Evolutionary conservation across 352 stramenopile species (phyloP), one percentile per base, ranked within the genome.

Genomic region (Pythium insidiosum): DNA sequence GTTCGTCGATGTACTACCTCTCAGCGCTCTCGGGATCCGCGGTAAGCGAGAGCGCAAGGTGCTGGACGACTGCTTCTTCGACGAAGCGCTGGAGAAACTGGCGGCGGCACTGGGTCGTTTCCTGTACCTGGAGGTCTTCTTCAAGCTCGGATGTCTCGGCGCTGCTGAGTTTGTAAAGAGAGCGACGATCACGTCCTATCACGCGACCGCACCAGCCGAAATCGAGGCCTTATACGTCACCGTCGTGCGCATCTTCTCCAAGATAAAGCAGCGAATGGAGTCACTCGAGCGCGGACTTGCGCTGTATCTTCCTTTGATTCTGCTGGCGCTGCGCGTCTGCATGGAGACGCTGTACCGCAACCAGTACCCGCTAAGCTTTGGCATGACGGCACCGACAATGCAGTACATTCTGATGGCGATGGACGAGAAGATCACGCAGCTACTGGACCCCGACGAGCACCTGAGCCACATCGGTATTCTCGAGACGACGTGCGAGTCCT

Each of bases 341-440:
- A 38, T 85, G 7, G 71, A 84, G 34, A 83, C 73, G 13, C 49
- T 85, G 3, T 76, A 69, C n/a, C 72, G 72, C 22, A 56, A 63
- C 23, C 68, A 79, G 43, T 89, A 87, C 36, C 72, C 77, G 0
- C 41, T 69, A 13, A 86, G 61, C 40, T 85, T 85, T 30, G 56
- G 47, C 22, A 37, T 55, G 10, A 58, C 61, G 0, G 44, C 22
- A 3, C 41, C 47, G 20, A 68, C 47, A 22, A 75, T 80, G 73
- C 48, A 57, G 30, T 65, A 52, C 41, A 57, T 80, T 25, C 43
- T 87, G 29, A 48, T 53, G 34, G 25, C 53, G 12, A 62, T 83
- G 38, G 60, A 84, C 39, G 47, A 38, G 24, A 42, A 54, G 16
- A 61, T 84, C 41, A 68, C 68, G 10, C 58, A 67, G 15, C 13